Percentiles rank a stretch among this genome's conserved stretches.
Evolutionary conservation across 2,329 filamentous ascomycete species (phyloP).

Genomic region (Claviceps maximensis): DNA sequence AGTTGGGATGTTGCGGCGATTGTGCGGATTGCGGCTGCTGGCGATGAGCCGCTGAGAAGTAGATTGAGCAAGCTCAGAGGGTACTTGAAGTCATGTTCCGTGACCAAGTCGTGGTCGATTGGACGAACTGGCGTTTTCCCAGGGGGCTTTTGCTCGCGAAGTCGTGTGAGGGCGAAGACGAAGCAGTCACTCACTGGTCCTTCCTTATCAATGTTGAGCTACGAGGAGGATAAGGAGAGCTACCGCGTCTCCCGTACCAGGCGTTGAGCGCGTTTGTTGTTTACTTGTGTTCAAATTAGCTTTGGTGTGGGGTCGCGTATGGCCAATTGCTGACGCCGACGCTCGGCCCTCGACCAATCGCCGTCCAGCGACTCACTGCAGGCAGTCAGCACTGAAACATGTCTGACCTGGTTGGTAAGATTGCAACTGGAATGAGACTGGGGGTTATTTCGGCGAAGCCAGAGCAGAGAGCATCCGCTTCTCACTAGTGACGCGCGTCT

Average conservation of each 20-base stretch:
- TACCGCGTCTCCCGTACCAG: background rate
- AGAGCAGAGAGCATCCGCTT: no score
- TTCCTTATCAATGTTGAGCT: background rate
- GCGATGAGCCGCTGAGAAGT: background rate
- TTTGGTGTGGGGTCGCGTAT: background rate
- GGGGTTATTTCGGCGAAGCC: no score
- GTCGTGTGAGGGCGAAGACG: background rate
- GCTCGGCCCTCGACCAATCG: background rate
- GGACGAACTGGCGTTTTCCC: background rate
- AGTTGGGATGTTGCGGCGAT: background rate
- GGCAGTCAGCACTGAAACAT: background rate
- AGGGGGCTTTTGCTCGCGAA: background rate
- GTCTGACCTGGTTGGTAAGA: background rate
- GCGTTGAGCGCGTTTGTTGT: background rate
- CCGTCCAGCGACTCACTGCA: background rate
- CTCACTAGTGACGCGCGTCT: no score
- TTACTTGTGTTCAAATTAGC: background rate
- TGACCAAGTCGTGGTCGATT: background rate
- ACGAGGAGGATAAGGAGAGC: background rate
- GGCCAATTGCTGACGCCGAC: background rate
- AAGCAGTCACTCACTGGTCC: background rate
- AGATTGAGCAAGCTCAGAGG: background rate
- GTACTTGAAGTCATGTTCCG: background rate
- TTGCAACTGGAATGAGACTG: no score
- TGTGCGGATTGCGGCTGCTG: background rate